phyloP scores from a whole-genome alignment of 768 basidiomycete genomes.

The Serendipita sp. region DNA sequence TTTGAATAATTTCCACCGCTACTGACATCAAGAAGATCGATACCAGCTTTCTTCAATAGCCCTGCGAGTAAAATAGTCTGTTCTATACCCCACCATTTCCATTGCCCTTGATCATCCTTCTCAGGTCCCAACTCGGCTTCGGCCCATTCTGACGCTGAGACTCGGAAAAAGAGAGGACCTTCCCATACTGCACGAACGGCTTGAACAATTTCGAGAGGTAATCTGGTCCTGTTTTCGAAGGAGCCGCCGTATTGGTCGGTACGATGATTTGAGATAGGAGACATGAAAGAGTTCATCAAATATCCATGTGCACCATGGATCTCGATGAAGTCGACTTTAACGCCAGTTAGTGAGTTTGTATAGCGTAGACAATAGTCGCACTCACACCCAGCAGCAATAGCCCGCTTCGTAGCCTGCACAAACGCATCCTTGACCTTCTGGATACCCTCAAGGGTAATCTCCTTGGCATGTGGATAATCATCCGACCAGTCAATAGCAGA shows the following conservation, averaged over 20 bases:
- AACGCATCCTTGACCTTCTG: slow-evolving; percentile 45
- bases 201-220: slow-evolving; percentile 40
- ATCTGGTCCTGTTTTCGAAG: slow-evolving; percentile 57
- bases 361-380: slow-evolving; percentile 12
- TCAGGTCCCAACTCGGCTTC: slow-evolving; percentile 37
- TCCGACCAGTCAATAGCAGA: slow-evolving; percentile 39
- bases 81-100: slow-evolving; percentile 61
- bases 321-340: slow-evolving; percentile 50
- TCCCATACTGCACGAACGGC: slow-evolving; percentile 41
- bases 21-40: slow-evolving; percentile 64
- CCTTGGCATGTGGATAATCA: slow-evolving; percentile 39
- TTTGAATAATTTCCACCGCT: slow-evolving; percentile 47
- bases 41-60: slow-evolving; percentile 40
- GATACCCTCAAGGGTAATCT: slow-evolving; percentile 39
- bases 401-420: slow-evolving; percentile 34
- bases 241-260: slow-evolving; percentile 57
- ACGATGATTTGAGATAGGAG: slow-evolving; percentile 58
- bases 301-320: slow-evolving; percentile 61
- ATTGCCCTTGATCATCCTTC: slow-evolving; percentile 35
- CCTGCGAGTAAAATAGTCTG: slow-evolving; percentile 47
- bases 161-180: slow-evolving; percentile 57
- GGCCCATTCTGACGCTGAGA: slow-evolving; percentile 55
- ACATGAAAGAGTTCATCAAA: slow-evolving; percentile 50
- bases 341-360: background rate
- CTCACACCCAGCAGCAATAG: slow-evolving; percentile 47